Base-by-base conservation (phyloP, 805 yeast species). In the Saturnispora zaruensis region DNA sequence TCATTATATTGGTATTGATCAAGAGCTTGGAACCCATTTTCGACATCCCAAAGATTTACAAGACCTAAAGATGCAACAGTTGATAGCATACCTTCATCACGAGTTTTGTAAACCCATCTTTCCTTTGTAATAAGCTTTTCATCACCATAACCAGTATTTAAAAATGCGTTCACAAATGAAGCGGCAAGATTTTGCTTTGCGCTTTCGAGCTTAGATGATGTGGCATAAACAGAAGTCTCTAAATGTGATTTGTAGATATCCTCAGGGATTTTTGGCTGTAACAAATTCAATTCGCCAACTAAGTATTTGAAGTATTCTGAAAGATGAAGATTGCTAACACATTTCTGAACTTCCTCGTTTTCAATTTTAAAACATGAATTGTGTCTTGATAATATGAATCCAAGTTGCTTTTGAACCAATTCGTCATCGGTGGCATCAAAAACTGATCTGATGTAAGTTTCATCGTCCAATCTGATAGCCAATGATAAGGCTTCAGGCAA, bases 141-240 rank as follows among this genome's bases (percentile, higher is more conserved):
- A 46, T 79, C 76, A 52, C 95, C 89, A 62, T 81, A 93, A 45
- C 99, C 99, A 60, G 90, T 78, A 66, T 93, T 93, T 56, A 89
- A 76, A 64, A 90, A 88, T 6, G 90, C 84, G 62, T 89, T 93
- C 46, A 90, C 98, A 66, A 93, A 91, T n/a, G 93, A 78, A 3
- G 95, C 81, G 4, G 98, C 98, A 59, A 93, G 74, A 63, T 89
- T 93, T 67, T 91, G 98, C 66, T 89, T 90, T 11, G 96, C 96
- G 34, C 96, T 86, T 65, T 91, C 97, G 40, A 88, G 70, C 48
- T 78, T 73, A 1, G 74, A 60, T 6, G 83, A 77, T 28, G 78
- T 69, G 5, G 83, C 82, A 49, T 77, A 75, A 21, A 62, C 54
- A 18, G 77, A 62, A 56, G 78, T 82, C 63, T 93, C 98, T 57